Evolutionary conservation across 1,284 basidiomycete genomes (phyloP).

Genomic region (Ceratobasidium theobromae): DNA sequence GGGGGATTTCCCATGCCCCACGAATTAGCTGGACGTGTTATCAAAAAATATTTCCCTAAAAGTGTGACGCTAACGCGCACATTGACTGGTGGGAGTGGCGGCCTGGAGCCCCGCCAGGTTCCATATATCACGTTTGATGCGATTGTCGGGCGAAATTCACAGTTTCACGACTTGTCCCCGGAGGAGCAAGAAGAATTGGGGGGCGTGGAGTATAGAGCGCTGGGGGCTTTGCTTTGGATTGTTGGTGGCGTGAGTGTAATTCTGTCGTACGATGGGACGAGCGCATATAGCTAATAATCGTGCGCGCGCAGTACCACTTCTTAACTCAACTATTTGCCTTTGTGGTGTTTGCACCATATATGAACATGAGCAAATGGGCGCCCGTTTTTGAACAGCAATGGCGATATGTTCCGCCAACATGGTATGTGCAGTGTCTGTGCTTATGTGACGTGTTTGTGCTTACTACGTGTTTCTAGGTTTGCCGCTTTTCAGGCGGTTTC

Average conservation of each 20-base stretch:
- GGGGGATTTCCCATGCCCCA: slow-evolving; percentile 90
- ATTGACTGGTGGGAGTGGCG: slow-evolving; percentile 52
- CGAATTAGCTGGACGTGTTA: slow-evolving; percentile 53
- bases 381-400: slow-evolving; percentile 57
- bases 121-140: slow-evolving; percentile 88
- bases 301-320: slow-evolving; percentile 63
- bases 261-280: slow-evolving; percentile 27
- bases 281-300: background rate
- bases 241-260: slow-evolving; percentile 55
- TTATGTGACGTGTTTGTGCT: background rate
- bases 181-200: slow-evolving; percentile 91
- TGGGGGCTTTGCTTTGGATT: slow-evolving; percentile 78
- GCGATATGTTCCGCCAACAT: slow-evolving; percentile 57
- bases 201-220: slow-evolving; percentile 91
- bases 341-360: slow-evolving; percentile 77
- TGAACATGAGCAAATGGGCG: slow-evolving; percentile 56
- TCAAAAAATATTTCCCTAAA: slow-evolving; percentile 62
- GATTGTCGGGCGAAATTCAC: slow-evolving; percentile 78
- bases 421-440: slow-evolving; percentile 49
- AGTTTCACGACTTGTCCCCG: slow-evolving; percentile 76
- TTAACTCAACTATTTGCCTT: slow-evolving; percentile 66
- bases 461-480: slow-evolving; percentile 60
- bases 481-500: slow-evolving; percentile 84
- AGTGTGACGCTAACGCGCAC: slow-evolving; percentile 75
- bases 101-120: slow-evolving; percentile 46